These are phyloP conservation scores for Talinum fruticosum DNA, from an alignment of 148 eudicot genomes.

Conservation along the genomic window DNA sequence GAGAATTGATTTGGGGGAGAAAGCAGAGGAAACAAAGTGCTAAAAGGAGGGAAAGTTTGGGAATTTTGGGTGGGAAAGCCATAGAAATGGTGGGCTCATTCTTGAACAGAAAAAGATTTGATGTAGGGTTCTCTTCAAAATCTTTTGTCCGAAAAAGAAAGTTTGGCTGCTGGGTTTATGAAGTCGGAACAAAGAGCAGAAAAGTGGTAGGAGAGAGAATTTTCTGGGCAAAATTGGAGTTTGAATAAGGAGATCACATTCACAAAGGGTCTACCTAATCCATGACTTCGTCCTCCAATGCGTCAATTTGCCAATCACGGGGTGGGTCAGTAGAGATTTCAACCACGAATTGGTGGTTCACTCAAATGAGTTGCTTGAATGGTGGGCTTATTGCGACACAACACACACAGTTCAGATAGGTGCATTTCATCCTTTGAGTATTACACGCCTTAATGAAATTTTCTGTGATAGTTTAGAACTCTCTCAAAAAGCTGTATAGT, in stretches of 20 bases:
- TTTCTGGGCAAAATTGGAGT: neutral
- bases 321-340: neutral
- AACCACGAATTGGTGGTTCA: neutral
- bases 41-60: conserved; percentile 12
- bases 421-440: neutral
- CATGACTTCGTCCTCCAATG: neutral
- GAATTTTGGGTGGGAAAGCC: conserved; percentile 18
- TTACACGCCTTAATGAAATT: neutral
- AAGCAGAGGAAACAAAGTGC: conserved; percentile 17
- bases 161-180: neutral
- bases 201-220: neutral
- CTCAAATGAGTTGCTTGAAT: neutral
- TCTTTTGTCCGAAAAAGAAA: neutral
- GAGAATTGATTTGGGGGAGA: conserved; percentile 33
- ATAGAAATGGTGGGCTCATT: conserved; percentile 30
- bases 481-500: no score
- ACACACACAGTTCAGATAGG: neutral
- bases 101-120: neutral
- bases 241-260: neutral
- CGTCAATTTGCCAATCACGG: neutral
- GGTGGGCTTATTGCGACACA: neutral
- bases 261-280: neutral
- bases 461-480: neutral
- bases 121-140: neutral
- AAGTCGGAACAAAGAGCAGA: neutral